These are phyloP conservation scores for Metschnikowia gelsemii DNA, from an alignment of 805 yeast species.

Conservation along the genomic window DNA sequence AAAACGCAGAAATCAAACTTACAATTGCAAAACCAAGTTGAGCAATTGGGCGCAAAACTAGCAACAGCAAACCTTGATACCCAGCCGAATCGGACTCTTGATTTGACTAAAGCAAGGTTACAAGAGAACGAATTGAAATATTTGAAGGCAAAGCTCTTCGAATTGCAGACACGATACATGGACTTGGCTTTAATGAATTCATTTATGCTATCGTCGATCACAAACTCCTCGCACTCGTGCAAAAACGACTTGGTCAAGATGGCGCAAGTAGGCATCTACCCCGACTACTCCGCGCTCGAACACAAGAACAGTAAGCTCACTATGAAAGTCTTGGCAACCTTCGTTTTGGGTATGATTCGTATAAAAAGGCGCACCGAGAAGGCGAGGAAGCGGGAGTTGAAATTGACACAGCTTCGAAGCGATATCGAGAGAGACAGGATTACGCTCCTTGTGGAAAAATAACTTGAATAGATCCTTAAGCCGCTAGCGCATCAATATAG, in stretches of 20 bases:
- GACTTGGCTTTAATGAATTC: constrained; percentile 38
- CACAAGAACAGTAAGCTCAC: constrained; percentile 24
- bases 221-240: constrained; percentile 27
- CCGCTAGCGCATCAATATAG: neutral
- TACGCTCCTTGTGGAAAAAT: constrained; percentile 14
- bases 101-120: constrained; percentile 14
- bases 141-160: constrained; percentile 48
- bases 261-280: constrained; percentile 34
- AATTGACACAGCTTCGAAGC: constrained; percentile 28
- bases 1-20: constrained; percentile 12
- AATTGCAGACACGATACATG: constrained; percentile 36
- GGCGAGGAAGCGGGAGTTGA: constrained; percentile 27
- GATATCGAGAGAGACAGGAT: constrained; percentile 32
- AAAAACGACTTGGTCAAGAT: constrained; percentile 30
- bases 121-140: constrained; percentile 44
- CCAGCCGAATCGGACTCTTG: neutral
- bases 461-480: neutral
- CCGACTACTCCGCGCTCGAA: constrained; percentile 26
- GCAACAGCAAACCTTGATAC: constrained; percentile 25
- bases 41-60: constrained; percentile 26
- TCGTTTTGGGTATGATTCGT: constrained; percentile 38
- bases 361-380: constrained; percentile 31
- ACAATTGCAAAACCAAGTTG: constrained; percentile 29
- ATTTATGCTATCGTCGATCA: constrained; percentile 30
- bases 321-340: constrained; percentile 34